Evolutionary conservation across 305 asterid genomes (phyloP).

Genomic region (Solanum hybrid): DNA sequence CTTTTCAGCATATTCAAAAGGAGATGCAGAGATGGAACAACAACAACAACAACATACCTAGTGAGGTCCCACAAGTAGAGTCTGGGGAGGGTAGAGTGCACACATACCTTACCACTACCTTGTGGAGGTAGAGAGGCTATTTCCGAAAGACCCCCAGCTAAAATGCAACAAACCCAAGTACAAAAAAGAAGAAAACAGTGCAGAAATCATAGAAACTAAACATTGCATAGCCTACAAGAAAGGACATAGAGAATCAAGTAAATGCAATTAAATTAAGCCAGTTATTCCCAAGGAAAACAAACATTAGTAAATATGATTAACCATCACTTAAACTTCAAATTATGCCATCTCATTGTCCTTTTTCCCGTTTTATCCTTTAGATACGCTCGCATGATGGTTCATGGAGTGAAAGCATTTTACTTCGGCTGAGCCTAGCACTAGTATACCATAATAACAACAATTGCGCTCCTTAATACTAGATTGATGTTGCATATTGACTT

Average conservation of each 20-base stretch:
- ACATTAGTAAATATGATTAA: not conserved
- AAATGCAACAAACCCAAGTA: not conserved
- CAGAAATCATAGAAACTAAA: not conserved
- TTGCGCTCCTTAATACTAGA: not conserved
- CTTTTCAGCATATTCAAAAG: not conserved
- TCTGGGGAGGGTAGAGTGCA: not conserved
- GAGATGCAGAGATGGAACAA: not conserved
- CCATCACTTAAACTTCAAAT: not conserved
- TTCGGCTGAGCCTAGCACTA: not conserved
- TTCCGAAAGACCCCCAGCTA: not conserved
- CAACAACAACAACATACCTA: not conserved
- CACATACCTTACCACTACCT: not conserved
- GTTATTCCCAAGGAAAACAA: not conserved
- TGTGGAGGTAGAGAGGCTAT: not conserved
- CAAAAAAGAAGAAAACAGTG: not conserved
- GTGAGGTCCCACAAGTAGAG: not conserved
- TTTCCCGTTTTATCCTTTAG: not conserved
- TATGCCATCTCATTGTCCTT: not conserved
- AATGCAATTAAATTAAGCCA: not conserved
- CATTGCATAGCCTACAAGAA: not conserved
- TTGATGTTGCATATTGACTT: conserved; percentile 28
- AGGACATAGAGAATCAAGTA: not conserved
- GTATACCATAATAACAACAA: not conserved
- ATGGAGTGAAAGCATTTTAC: not conserved
- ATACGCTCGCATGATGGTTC: not conserved